Evolutionary conservation across 805 yeast genomes (phyloP).

Genomic region (Metschnikowia bowlesiae): DNA sequence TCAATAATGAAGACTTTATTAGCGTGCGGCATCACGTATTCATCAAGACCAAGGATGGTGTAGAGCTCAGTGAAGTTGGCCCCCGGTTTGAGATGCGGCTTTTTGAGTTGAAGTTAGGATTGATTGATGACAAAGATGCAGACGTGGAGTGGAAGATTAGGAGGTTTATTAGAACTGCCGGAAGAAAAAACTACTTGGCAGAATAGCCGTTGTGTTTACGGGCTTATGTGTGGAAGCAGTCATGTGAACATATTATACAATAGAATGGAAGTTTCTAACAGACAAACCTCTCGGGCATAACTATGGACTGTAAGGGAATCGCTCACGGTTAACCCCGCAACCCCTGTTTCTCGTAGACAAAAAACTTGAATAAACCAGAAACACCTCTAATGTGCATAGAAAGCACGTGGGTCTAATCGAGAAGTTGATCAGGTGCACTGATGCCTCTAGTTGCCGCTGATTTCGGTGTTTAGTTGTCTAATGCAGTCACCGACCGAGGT

Average conservation of each 20-base stretch:
- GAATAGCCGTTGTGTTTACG: constrained; percentile 5
- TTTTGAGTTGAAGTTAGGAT: constrained; percentile 83
- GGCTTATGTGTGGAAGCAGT: neutral
- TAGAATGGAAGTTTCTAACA: constrained; percentile 1
- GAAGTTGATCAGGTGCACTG: neutral
- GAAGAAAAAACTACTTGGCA: constrained; percentile 83
- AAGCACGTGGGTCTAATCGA: neutral
- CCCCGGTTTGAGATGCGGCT: constrained; percentile 98
- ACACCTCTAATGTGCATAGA: neutral
- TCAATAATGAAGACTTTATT: constrained; percentile 86
- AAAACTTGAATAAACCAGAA: neutral
- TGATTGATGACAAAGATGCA: constrained; percentile 91
- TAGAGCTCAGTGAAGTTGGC: constrained; percentile 93
- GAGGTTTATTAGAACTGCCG: constrained; percentile 92
- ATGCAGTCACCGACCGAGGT: constrained; percentile 39
- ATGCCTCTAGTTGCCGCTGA: constrained; percentile 21
- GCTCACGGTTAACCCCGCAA: neutral
- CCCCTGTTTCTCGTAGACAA: neutral
- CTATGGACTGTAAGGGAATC: too few species aligned
- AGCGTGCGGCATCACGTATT: constrained; percentile 94
- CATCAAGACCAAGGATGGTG: constrained; percentile 81
- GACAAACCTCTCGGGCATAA: neutral
- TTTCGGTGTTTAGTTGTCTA: constrained; percentile 36
- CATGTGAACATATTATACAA: constrained; percentile 2
- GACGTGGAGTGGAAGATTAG: constrained; percentile 97